Conservation (phyloP, 2,329 filamentous ascomycete species). For the Berkeleyomyces basicola region DNA sequence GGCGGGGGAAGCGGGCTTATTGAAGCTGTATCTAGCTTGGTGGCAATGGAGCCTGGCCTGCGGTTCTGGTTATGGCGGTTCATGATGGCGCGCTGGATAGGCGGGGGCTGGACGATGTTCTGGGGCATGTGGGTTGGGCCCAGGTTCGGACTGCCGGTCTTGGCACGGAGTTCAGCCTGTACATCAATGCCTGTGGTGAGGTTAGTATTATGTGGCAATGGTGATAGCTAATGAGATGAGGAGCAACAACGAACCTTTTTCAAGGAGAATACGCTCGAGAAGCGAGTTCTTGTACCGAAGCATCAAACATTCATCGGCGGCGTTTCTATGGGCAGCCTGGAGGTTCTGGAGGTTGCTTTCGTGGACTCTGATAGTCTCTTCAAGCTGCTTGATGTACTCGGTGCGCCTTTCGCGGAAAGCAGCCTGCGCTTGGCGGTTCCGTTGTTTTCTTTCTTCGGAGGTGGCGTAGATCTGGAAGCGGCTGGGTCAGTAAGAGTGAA, state of each 20-base stretch:
- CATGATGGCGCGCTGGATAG: slow-evolving; percentile 64
- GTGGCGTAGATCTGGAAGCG: slow-evolving; percentile 77
- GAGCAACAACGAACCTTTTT: slow-evolving; percentile 54
- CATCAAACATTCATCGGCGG: slow-evolving; percentile 95
- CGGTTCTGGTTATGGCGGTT: slow-evolving; percentile 64
- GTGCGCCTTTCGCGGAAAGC: slow-evolving; percentile 92
- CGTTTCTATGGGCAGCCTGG: slow-evolving; percentile 84
- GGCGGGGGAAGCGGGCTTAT: slow-evolving; percentile 30
- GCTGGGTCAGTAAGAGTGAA: not conserved
- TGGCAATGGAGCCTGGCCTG: slow-evolving; percentile 57
- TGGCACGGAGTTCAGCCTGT: slow-evolving; percentile 83
- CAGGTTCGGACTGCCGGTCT: slow-evolving; percentile 73
- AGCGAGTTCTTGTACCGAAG: slow-evolving; percentile 96
- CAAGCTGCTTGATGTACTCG: slow-evolving; percentile 98
- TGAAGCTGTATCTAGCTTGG: slow-evolving; percentile 45
- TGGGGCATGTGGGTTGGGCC: slow-evolving; percentile 51
- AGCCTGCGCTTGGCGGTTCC: slow-evolving; percentile 91
- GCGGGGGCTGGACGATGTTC: slow-evolving; percentile 54
- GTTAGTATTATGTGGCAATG: slow-evolving; percentile 9
- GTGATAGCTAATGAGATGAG: not conserved
- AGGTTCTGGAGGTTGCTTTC: slow-evolving; percentile 85
- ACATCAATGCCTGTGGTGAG: slow-evolving; percentile 67
- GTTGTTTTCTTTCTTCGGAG: slow-evolving; percentile 93
- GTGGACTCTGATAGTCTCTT: slow-evolving; percentile 92
- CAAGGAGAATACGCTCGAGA: slow-evolving; percentile 82